Evolutionary conservation across 2,329 filamentous ascomycete genomes (phyloP), one percentile per base, ranked within the genome.

Genomic region (Decorospora gaudefroyi): DNA sequence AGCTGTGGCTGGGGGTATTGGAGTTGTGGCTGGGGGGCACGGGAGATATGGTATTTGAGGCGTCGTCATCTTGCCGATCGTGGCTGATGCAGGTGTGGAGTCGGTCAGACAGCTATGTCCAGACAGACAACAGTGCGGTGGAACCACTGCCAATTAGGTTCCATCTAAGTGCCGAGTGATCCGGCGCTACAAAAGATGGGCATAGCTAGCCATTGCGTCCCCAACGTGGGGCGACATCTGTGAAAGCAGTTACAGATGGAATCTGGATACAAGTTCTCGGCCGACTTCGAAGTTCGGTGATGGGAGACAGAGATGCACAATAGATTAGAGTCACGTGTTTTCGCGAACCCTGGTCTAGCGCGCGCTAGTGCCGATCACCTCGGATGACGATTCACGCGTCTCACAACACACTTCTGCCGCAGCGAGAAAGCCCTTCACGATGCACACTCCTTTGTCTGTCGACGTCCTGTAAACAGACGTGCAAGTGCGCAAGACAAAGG

Each of bases 81-180:
- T 44, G 44, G 44, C 32, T 43, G 18, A 2, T 42, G 42, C 32
- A 41, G 18, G 3, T 42, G 42, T 35, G 45, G 49, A 42, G 35
- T 31, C 32, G 6, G 29, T 29, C 40, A 41, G 46, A 37, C 48
- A 51, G 47, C 44, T 42, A 23, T 40, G 47, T 42, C 39, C n/a
- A n/a, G n/a, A n/a, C n/a, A n/a, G n/a, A n/a, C n/a, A n/a, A n/a
- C n/a, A n/a, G n/a, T n/a, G n/a, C n/a, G 13, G 47, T 46, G 45
- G 51, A 47, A 35, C 52, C 29, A 37, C 13, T 36, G 31, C 47
- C 37, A 39, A 42, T 51, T 49, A 47, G 47, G n/a, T n/a, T n/a
- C n/a, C 42, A 35, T 33, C 44, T 45, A 37, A 21, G 22, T 51
- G 55, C 57, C 57, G 57, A 42, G 17, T 26, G 46, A 49, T 43